These are phyloP conservation scores for Coffea humblotiana DNA, from an alignment of 305 asterid species.

Conservation along the genomic window DNA sequence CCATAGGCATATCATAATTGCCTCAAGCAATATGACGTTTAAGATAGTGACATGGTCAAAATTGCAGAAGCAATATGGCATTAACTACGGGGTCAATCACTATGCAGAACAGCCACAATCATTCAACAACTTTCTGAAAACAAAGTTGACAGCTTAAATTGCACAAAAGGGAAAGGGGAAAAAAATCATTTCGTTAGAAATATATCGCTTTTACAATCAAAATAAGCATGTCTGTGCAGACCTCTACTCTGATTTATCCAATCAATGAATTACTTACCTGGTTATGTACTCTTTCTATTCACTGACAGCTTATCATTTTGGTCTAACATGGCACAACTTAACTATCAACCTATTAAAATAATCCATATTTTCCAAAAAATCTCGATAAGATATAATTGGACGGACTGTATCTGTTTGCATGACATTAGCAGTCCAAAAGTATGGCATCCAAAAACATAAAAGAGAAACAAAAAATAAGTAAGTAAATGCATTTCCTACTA, in stretches of 20 bases:
- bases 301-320: background rate
- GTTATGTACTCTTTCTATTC: too few relatives aligned
- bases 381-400: background rate
- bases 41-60: background rate
- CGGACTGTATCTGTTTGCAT: background rate
- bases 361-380: too few relatives aligned
- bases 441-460: background rate
- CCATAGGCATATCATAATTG: background rate
- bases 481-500: too few relatives aligned
- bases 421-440: background rate
- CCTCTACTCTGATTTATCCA: too few relatives aligned
- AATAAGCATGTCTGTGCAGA: too few relatives aligned
- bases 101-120: background rate
- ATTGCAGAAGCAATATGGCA: too few relatives aligned
- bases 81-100: background rate
- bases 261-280: too few relatives aligned
- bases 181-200: too few relatives aligned
- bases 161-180: background rate
- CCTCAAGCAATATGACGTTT: background rate
- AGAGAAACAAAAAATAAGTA: too few relatives aligned
- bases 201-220: too few relatives aligned
- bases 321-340: background rate
- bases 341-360: background rate
- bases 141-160: too few relatives aligned
- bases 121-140: too few relatives aligned